These are phyloP conservation scores for Fusarium scirpi DNA, from an alignment of 2,329 filamentous ascomycete genomes.

Conservation along the genomic window DNA sequence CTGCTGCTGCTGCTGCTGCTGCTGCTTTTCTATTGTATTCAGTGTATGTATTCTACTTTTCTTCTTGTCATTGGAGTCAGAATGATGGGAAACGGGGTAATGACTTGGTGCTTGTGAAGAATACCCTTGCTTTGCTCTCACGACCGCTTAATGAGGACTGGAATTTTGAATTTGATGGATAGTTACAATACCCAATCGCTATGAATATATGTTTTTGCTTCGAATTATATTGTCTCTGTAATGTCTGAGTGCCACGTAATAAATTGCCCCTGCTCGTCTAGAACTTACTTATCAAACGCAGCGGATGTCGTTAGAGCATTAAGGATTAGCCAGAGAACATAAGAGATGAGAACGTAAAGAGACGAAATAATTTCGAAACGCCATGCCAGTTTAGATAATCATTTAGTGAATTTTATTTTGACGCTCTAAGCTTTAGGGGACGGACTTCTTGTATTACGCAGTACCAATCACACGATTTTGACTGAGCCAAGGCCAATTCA, in stretches of 20 bases:
- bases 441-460: not conserved
- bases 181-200: slow-evolving; percentile 41
- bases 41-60: slow-evolving; percentile 35
- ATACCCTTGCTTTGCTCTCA: slow-evolving; percentile 35
- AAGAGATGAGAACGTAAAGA: not conserved
- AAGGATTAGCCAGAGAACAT: not conserved
- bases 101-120: slow-evolving; percentile 3
- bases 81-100: slow-evolving; percentile 6
- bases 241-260: not conserved
- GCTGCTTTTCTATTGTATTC: not conserved
- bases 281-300: not conserved
- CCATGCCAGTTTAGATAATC: not conserved
- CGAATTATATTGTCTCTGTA: not conserved
- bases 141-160: slow-evolving; percentile 32
- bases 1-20: not conserved
- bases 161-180: slow-evolving; percentile 17
- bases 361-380: not conserved
- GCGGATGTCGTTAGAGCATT: not conserved
- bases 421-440: not conserved
- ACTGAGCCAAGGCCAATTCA: not conserved
- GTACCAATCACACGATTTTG: slow-evolving; percentile 10
- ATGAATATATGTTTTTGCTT: slow-evolving; percentile 22
- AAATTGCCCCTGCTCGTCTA: not conserved
- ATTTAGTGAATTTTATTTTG: not conserved
- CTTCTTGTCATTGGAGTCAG: slow-evolving; percentile 5